These are phyloP conservation scores for Ascochyta viciae-villosae DNA, from an alignment of 2,329 filamentous ascomycete genomes.

Conservation along the genomic window DNA sequence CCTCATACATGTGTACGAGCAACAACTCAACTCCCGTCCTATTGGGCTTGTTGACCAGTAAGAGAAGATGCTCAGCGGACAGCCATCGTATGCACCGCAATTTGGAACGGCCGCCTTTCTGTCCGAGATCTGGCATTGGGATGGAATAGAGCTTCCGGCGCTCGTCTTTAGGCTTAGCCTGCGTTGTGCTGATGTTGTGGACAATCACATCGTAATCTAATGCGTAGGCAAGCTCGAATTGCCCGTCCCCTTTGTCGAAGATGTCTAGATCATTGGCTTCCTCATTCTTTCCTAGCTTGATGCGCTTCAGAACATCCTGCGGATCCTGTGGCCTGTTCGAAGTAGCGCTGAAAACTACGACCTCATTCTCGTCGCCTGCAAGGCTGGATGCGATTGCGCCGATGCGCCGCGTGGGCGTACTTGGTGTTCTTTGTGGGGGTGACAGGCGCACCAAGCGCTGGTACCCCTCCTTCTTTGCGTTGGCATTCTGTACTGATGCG, in stretches of 20 bases:
- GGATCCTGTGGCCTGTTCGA: constrained; percentile 55
- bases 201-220: constrained; percentile 77
- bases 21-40: constrained; percentile 63
- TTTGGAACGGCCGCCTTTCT: constrained; percentile 55
- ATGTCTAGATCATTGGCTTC: constrained; percentile 76
- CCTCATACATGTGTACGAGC: constrained; percentile 66
- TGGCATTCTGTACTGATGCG: constrained; percentile 45
- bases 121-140: constrained; percentile 41
- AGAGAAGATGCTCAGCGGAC: constrained; percentile 59
- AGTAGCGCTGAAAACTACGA: constrained; percentile 78
- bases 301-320: constrained; percentile 61
- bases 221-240: constrained; percentile 79
- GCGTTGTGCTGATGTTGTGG: constrained; percentile 61
- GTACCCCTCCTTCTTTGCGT: constrained; percentile 63
- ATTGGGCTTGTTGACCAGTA: constrained; percentile 63
- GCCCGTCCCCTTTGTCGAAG: constrained; percentile 65
- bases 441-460: constrained; percentile 66
- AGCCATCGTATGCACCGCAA: constrained; percentile 65
- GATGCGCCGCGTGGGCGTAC: constrained; percentile 65
- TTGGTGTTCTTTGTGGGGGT: constrained; percentile 57
- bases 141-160: constrained; percentile 41
- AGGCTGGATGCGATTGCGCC: constrained; percentile 82
- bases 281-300: constrained; percentile 57
- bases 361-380: constrained; percentile 72
- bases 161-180: constrained; percentile 40